These are phyloP conservation scores for Castanea sativa DNA, from an alignment of 306 rosid species.

Conservation along the genomic window DNA sequence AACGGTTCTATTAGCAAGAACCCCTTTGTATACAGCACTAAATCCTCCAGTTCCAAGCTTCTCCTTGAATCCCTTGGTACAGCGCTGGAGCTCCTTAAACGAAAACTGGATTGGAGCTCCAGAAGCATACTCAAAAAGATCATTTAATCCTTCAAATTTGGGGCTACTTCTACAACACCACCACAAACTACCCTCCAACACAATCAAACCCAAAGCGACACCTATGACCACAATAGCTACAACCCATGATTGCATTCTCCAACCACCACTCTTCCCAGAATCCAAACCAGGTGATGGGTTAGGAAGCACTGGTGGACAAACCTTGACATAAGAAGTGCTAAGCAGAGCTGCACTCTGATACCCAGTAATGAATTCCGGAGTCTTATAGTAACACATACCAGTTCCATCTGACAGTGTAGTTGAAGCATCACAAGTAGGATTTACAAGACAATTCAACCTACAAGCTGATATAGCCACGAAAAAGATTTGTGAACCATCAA, in stretches of 20 bases:
- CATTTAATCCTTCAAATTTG: slow-evolving; percentile 53
- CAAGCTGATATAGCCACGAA: slow-evolving; percentile 43
- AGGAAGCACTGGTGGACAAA: slow-evolving; percentile 36
- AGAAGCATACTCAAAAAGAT: slow-evolving; percentile 97
- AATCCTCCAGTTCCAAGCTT: slow-evolving; percentile 79
- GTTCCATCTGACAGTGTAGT: slow-evolving; percentile 46
- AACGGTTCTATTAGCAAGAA: slow-evolving; percentile 59
- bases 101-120: slow-evolving; percentile 89
- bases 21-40: slow-evolving; percentile 76
- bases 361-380: slow-evolving; percentile 31
- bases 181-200: slow-evolving; percentile 72
- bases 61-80: slow-evolving; percentile 82
- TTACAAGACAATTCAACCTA: slow-evolving; percentile 41
- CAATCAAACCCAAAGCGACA: slow-evolving; percentile 50
- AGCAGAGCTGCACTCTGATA: slow-evolving; percentile 41
- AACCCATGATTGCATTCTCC: slow-evolving; percentile 46
- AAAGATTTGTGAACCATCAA: slow-evolving; percentile 19
- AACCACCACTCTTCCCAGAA: slow-evolving; percentile 8
- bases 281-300: slow-evolving; percentile 12
- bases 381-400: slow-evolving; percentile 43
- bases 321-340: slow-evolving; percentile 47
- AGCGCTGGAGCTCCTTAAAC: slow-evolving; percentile 65
- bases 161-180: slow-evolving; percentile 39
- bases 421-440: slow-evolving; percentile 40
- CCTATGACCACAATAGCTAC: slow-evolving; percentile 46